Conservation (phyloP, 2,329 filamentous ascomycete genomes). For the Periconia sp. region DNA sequence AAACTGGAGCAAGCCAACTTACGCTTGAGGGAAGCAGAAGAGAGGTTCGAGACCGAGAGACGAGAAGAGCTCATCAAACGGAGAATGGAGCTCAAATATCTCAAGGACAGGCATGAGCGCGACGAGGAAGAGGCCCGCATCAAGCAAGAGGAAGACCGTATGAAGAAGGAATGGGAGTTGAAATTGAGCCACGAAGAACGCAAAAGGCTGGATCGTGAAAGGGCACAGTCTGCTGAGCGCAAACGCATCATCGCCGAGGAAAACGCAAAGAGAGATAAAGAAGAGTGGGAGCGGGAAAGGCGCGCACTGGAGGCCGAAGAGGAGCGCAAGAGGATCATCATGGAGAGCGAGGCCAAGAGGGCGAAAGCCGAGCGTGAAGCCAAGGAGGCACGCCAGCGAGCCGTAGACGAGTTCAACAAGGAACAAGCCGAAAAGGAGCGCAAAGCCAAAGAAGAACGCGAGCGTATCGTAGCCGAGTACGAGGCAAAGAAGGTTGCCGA, state of each 20-base stretch:
- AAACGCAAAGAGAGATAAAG: conserved; percentile 30
- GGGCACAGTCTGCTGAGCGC: conserved; percentile 23
- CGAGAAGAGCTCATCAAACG: conserved; percentile 40
- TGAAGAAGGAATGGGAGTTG: conserved; percentile 36
- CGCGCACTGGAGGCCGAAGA: conserved; percentile 28
- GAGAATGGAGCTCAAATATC: conserved; percentile 38
- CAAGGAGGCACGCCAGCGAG: conserved; percentile 33
- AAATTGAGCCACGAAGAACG: conserved; percentile 28
- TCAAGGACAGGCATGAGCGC: conserved; percentile 37
- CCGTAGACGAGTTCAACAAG: conserved; percentile 38
- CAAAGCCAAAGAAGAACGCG: conserved; percentile 30
- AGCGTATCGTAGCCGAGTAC: conserved; percentile 40
- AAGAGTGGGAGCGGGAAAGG: conserved; percentile 27
- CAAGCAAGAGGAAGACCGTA: conserved; percentile 29
- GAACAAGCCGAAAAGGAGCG: conserved; percentile 36
- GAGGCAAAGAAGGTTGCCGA: conserved; percentile 40
- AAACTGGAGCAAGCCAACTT: conserved; percentile 39
- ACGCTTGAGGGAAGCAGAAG: conserved; percentile 39
- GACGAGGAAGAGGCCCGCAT: conserved; percentile 31
- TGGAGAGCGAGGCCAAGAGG: conserved; percentile 29
- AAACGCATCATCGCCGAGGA: conserved; percentile 38
- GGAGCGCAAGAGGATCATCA: conserved; percentile 30
- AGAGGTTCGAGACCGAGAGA: conserved; percentile 33
- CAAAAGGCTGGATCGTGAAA: conserved; percentile 19
- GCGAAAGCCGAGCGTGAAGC: conserved; percentile 27